Conservation (phyloP, 805 yeast genomes). For the Barnettozyma sucrosica region DNA sequence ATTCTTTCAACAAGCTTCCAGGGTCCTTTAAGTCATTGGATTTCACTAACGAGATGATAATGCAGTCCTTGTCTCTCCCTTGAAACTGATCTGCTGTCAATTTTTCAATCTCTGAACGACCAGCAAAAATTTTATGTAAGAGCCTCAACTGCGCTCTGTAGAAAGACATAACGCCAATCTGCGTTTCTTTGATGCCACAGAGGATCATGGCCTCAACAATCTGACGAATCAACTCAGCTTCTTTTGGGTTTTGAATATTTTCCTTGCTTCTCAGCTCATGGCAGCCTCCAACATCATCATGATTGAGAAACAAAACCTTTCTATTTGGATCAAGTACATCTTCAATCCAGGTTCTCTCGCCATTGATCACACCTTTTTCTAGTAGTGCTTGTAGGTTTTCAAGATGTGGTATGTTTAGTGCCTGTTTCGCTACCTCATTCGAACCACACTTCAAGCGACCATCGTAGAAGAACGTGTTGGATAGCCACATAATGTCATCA, state of each 20-base stretch:
- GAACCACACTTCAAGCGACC: conserved; percentile 75
- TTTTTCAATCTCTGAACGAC: conserved; percentile 52
- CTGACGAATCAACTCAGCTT: conserved; percentile 59
- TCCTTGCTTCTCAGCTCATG: conserved; percentile 53
- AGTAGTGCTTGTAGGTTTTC: conserved; percentile 7
- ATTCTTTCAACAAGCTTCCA: conserved; percentile 78
- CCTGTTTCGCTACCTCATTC: conserved; percentile 52
- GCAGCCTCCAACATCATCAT: conserved; percentile 57
- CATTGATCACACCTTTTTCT: background rate
- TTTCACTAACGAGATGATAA: conserved; percentile 83
- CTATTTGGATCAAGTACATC: conserved; percentile 46
- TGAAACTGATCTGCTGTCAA: conserved; percentile 94
- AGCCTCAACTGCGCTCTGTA: conserved; percentile 73
- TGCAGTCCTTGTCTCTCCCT: conserved; percentile 91
- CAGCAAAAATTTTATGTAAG: conserved; percentile 31
- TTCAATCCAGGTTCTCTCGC: conserved; percentile 45
- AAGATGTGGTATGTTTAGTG: conserved; percentile 42
- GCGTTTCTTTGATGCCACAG: conserved; percentile 53
- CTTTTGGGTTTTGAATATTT: conserved; percentile 66
- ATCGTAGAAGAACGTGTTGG: conserved; percentile 73
- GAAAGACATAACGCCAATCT: conserved; percentile 84
- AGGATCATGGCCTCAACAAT: conserved; percentile 50
- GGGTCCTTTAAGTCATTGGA: conserved; percentile 60
- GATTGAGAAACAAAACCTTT: conserved; percentile 73
- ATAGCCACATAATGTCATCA: conserved; percentile 74